Evolutionary conservation across 306 rosid species (phyloP).

Genomic region (Fragaria nilgerrensis): DNA sequence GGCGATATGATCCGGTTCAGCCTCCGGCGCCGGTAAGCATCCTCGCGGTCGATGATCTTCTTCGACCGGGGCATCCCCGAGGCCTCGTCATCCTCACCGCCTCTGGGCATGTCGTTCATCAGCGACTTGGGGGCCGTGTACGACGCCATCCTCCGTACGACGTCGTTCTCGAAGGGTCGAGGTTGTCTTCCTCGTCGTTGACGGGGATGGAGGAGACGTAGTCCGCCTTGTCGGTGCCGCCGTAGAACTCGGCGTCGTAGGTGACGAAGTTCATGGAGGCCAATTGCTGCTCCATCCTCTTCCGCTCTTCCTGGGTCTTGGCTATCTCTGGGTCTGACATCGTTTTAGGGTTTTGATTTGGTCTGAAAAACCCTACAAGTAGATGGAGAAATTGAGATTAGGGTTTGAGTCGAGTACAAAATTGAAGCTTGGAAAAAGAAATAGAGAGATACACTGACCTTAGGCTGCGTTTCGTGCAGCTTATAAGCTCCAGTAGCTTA

Average conservation of each 20-base stretch:
- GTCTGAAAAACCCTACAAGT: slow-evolving; percentile 3
- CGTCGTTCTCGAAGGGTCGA: slow-evolving; percentile 38
- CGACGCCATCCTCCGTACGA: slow-evolving; percentile 56
- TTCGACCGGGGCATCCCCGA: slow-evolving; percentile 48
- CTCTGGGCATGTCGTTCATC: slow-evolving; percentile 54
- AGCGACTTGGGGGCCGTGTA: slow-evolving; percentile 64
- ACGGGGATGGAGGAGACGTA: slow-evolving; percentile 62
- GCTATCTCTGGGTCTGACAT: slow-evolving; percentile 67
- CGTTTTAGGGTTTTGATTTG: not conserved
- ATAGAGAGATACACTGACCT: not conserved
- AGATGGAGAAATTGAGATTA: not conserved
- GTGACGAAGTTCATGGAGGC: slow-evolving; percentile 53
- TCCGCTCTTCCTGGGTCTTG: slow-evolving; percentile 77
- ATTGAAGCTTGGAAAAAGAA: not conserved
- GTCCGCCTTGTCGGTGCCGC: slow-evolving; percentile 44
- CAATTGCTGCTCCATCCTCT: slow-evolving; percentile 59
- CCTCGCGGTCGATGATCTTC: slow-evolving; percentile 66
- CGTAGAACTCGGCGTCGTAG: slow-evolving; percentile 60
- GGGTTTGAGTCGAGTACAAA: not conserved
- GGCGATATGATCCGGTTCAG: slow-evolving; percentile 59
- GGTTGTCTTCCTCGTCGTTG: slow-evolving; percentile 61
- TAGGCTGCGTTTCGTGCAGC: no score
- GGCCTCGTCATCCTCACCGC: slow-evolving; percentile 42
- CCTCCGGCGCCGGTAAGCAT: slow-evolving; percentile 54
- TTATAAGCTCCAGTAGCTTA: no score